A percentile compares a stretch with the other conserved stretches of the same genome.
phyloP scores from a whole-genome alignment of 1,284 basidiomycete species.

The Inonotus obliquus region DNA sequence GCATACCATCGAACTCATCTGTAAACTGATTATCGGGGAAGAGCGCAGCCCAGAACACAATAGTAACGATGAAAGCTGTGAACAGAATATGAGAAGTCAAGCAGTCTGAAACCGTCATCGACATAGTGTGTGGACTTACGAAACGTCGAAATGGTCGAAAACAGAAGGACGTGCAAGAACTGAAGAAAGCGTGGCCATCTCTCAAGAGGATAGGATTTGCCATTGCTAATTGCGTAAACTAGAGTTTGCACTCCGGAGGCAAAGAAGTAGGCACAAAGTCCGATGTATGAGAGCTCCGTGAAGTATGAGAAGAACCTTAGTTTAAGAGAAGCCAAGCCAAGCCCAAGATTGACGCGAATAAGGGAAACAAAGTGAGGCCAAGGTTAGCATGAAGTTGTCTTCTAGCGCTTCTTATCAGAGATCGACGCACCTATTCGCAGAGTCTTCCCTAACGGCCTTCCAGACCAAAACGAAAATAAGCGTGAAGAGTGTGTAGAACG shows the following conservation, averaged over 20 bases:
- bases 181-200: slow-evolving; percentile 54
- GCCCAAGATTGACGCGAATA: not conserved
- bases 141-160: slow-evolving; percentile 49
- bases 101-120: not conserved
- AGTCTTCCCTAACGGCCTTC: slow-evolving; percentile 29
- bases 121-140: slow-evolving; percentile 40
- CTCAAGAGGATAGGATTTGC: slow-evolving; percentile 49
- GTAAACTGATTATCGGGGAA: slow-evolving; percentile 41
- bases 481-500: slow-evolving; percentile 48
- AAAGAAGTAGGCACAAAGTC: slow-evolving; percentile 57
- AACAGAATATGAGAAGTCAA: slow-evolving; percentile 5
- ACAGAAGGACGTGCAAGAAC: slow-evolving; percentile 50
- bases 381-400: not conserved
- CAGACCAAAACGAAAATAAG: slow-evolving; percentile 41
- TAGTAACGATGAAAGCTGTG: slow-evolving; percentile 61
- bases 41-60: slow-evolving; percentile 58
- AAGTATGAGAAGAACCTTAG: slow-evolving; percentile 63
- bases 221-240: slow-evolving; percentile 34
- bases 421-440: slow-evolving; percentile 22
- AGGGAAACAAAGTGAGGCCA: not conserved
- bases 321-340: slow-evolving; percentile 28
- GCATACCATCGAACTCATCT: slow-evolving; percentile 35
- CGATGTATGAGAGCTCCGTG: slow-evolving; percentile 58
- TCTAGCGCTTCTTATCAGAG: slow-evolving; percentile 8
- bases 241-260: slow-evolving; percentile 53